Evolutionary conservation across 768 basidiomycete species (phyloP).

Genomic region (Aureoboletus auriporus): DNA sequence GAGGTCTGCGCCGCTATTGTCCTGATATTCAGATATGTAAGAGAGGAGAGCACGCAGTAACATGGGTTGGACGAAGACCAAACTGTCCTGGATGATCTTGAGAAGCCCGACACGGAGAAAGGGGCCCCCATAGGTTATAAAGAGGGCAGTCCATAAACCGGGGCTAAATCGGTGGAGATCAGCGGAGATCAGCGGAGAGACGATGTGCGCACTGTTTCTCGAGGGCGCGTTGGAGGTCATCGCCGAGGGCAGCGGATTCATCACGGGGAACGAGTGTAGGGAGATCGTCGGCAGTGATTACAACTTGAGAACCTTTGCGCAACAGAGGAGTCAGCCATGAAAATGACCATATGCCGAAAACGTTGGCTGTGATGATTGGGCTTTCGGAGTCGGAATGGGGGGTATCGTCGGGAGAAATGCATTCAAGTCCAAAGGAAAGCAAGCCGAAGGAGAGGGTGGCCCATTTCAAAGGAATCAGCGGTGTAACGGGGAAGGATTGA

Average conservation of each 20-base stretch:
- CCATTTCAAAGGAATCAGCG: conserved; percentile 44
- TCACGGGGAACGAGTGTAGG: conserved; percentile 68
- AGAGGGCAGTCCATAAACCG: conserved; percentile 69
- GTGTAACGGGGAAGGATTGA: conserved; percentile 26
- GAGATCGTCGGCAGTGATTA: conserved; percentile 83
- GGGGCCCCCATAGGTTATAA: conserved; percentile 73
- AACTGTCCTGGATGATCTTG: conserved; percentile 75
- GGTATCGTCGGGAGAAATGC: conserved; percentile 57
- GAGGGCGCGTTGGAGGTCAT: conserved; percentile 59
- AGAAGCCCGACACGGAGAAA: conserved; percentile 58
- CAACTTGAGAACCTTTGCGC: conserved; percentile 58
- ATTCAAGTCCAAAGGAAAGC: conserved; percentile 61
- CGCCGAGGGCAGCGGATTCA: conserved; percentile 64
- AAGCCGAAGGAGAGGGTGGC: conserved; percentile 42
- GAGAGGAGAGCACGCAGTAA: conserved; percentile 73
- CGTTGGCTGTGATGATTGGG: conserved; percentile 72
- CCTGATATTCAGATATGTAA: conserved; percentile 80
- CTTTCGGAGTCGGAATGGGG: conserved; percentile 48
- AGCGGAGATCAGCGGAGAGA: neutral
- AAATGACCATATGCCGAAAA: conserved; percentile 82
- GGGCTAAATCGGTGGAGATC: conserved; percentile 36
- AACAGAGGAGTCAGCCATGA: conserved; percentile 82
- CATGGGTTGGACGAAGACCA: conserved; percentile 86
- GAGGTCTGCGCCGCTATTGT: conserved; percentile 31
- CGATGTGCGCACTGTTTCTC: conserved; percentile 50